Base-by-base conservation (phyloP, 2,329 filamentous ascomycete genomes). In the Aureobasidium sp. region DNA sequence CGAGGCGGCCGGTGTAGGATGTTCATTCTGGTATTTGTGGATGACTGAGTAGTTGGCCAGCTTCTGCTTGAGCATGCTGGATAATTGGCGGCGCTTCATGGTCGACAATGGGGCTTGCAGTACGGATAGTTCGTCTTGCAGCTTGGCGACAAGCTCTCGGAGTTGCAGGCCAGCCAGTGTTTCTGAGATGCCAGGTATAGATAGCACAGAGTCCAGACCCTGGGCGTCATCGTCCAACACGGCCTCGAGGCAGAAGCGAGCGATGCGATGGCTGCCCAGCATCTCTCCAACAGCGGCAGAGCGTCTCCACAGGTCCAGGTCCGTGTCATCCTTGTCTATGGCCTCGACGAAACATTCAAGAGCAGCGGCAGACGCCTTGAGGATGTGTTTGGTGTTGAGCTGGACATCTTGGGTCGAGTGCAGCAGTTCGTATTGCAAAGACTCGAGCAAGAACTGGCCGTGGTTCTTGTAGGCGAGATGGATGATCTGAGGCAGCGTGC, bases 401-500 rank as follows among this genome's bases (percentile, higher is more conserved):
- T 58, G 41, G 3, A 27, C 56, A 45, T 41, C 34, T 12, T 15
- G 59, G 17, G 49, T 67, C 2, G 78, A 73, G 3, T 72, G 71
- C 8, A 22, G 15, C 20, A 61, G 31, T n/a, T 62, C 45, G 27
- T 84, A 77, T 68, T 80, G 86, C 67, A 88, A 84, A 63, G 77
- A 79, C 72, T 99, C 93, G n/a, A 99, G 79, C 63, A 88, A 79
- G 71, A 96, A 97, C 70, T 97, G 90, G 45, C 91, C 94, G 75
- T 93, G 87, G 69, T 97, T 99, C 75, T 97, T 99, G 79, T 95
- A 91, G 1, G 93, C 89, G 8, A 99, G 82, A 70, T 96, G 97
- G 22, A 97, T 81, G 12, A 95, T 91, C 70, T 97, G 92, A 0
- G 90, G 87, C 11, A 97, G 78, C 53, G 88, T 93, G 70, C 88